phyloP scores from a whole-genome alignment of 2,329 filamentous ascomycete genomes.

The Xylaria sp. region DNA sequence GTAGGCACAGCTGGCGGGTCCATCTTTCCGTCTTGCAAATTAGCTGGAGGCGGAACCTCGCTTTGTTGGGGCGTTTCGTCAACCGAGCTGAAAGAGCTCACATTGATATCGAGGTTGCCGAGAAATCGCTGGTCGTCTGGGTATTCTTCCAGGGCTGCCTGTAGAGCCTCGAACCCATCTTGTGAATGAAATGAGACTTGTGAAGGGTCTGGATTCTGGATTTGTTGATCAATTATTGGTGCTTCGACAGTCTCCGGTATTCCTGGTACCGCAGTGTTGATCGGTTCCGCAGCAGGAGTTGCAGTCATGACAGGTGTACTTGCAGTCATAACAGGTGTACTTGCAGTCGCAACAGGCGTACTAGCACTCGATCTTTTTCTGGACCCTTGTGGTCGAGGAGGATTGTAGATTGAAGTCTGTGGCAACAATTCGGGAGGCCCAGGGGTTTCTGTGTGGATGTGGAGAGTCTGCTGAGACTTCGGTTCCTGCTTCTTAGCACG shows the following conservation, averaged over 20 bases:
- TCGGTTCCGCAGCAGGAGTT: constrained; percentile 2
- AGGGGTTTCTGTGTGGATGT: constrained; percentile 40
- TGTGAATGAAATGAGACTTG: constrained; percentile 12
- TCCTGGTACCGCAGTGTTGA: not conserved
- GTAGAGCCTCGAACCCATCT: constrained; percentile 20
- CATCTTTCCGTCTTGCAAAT: constrained; percentile 14
- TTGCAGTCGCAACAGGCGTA: constrained; percentile 13
- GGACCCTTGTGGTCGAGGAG: constrained; percentile 26
- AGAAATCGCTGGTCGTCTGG: constrained; percentile 21
- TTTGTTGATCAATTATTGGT: constrained; percentile 16
- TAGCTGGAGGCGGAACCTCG: not conserved
- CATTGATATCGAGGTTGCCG: constrained; percentile 16
- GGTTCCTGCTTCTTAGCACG: constrained; percentile 30
- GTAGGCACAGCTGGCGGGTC: constrained; percentile 22
- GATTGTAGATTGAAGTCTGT: constrained; percentile 40
- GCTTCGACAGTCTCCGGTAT: constrained; percentile 2
- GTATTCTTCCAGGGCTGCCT: constrained; percentile 21
- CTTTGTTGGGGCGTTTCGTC: constrained; percentile 15
- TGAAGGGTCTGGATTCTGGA: constrained; percentile 6
- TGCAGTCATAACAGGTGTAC: constrained; percentile 15
- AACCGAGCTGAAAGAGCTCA: constrained; percentile 19
- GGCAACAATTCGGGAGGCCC: constrained; percentile 41
- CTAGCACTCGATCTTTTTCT: constrained; percentile 14
- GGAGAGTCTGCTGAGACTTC: constrained; percentile 28
- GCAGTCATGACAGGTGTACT: constrained; percentile 16